A percentile compares a stretch with the other conserved stretches of the same genome.
phyloP scores from a whole-genome alignment of 1,284 basidiomycete genomes.

The Pseudozyma hubeiensis region DNA sequence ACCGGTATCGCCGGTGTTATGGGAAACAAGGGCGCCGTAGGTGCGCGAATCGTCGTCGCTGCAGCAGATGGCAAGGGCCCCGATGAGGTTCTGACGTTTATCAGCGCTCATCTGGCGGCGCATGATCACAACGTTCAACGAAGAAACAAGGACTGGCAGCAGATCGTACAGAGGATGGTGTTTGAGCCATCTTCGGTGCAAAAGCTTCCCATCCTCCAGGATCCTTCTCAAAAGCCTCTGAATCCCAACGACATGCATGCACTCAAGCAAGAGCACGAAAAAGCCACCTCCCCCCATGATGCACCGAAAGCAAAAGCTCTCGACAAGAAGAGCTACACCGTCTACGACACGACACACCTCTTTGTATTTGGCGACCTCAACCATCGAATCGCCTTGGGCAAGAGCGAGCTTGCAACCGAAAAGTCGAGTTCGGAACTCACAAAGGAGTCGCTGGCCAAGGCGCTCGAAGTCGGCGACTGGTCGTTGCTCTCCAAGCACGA shows the following conservation, averaged over 20 bases:
- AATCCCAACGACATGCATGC: conserved; percentile 38
- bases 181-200: conserved; percentile 71
- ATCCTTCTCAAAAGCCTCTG: conserved; percentile 14
- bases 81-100: conserved; percentile 76
- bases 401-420: conserved; percentile 24
- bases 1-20: conserved; percentile 72
- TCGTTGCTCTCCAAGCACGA: conserved; percentile 56
- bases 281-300: conserved; percentile 73
- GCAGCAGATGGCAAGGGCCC: conserved; percentile 41
- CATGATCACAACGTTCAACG: conserved; percentile 79
- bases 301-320: conserved; percentile 71
- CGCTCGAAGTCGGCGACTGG: conserved; percentile 55
- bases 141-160: conserved; percentile 83
- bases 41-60: conserved; percentile 81
- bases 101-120: conserved; percentile 88
- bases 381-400: conserved; percentile 64
- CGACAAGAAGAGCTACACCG: conserved; percentile 51
- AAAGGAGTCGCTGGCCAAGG: conserved; percentile 35
- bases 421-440: conserved; percentile 26
- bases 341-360: conserved; percentile 68
- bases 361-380: conserved; percentile 69
- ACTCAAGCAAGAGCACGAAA: conserved; percentile 68
- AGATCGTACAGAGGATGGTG: conserved; percentile 82
- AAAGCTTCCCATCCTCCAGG: conserved; percentile 49
- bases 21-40: conserved; percentile 97